phyloP scores from a whole-genome alignment of 176 grass and related monocot species.

The Carex kokanica region DNA sequence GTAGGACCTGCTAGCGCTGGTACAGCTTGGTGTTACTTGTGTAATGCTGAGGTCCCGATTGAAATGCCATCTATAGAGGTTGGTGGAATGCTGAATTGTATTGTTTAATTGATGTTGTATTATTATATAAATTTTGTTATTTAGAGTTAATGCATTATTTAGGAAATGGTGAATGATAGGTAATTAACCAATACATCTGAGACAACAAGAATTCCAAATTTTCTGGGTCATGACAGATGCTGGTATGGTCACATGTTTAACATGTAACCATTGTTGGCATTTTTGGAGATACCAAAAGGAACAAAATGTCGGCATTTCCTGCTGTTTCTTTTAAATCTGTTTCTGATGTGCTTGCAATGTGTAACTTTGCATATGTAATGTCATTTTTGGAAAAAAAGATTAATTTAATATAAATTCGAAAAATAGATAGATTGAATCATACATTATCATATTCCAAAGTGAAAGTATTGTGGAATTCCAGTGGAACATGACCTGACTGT shows the following conservation, averaged over 20 bases:
- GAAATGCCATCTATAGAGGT: slow-evolving; percentile 53
- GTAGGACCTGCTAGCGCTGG: slow-evolving; percentile 42
- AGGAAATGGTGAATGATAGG: not conserved
- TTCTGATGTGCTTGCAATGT: not conserved
- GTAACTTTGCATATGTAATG: not conserved
- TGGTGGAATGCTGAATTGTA: not conserved
- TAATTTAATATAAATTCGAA: not conserved
- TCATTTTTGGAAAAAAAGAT: not conserved
- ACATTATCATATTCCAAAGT: not conserved
- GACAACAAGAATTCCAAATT: not conserved
- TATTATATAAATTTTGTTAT: not conserved
- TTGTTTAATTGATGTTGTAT: not conserved
- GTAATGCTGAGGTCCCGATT: slow-evolving; percentile 49
- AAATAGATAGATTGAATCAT: not conserved
- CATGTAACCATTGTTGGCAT: not conserved
- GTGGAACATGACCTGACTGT: not conserved
- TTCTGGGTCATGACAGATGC: slow-evolving; percentile 7
- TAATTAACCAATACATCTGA: slow-evolving; percentile 22
- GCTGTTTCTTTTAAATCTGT: not conserved
- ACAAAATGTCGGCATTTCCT: not conserved
- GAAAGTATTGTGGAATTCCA: not conserved
- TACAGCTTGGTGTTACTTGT: slow-evolving; percentile 66
- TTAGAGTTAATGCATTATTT: not conserved
- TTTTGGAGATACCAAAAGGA: not conserved
- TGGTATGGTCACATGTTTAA: not conserved